Evolutionary conservation across 768 basidiomycete species (phyloP).

Genomic region (Panellus pusillus): DNA sequence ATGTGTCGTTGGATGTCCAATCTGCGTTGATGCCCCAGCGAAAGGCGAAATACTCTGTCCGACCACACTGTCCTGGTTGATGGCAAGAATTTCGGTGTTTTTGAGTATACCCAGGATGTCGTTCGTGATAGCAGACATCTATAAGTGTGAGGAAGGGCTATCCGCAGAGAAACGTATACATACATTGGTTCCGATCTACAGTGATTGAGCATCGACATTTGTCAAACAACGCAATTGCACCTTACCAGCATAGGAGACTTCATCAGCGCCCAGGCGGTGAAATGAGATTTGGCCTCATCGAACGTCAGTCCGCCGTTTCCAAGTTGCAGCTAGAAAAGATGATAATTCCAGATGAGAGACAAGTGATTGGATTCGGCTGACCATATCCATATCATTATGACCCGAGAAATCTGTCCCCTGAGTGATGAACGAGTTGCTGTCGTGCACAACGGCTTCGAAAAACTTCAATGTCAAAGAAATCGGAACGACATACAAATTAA

Average conservation of each 20-base stretch:
- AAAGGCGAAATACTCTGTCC: slow-evolving; percentile 66
- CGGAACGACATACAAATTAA: slow-evolving; percentile 48
- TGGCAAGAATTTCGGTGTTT: slow-evolving; percentile 65
- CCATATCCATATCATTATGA: slow-evolving; percentile 70
- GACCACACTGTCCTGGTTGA: slow-evolving; percentile 65
- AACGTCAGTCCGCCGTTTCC: slow-evolving; percentile 64
- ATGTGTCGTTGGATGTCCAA: slow-evolving; percentile 40
- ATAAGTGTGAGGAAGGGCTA: neutral
- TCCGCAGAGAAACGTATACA: slow-evolving; percentile 12
- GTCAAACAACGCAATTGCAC: neutral
- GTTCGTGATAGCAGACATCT: slow-evolving; percentile 53
- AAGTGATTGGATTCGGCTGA: slow-evolving; percentile 25
- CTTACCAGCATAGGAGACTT: slow-evolving; percentile 57
- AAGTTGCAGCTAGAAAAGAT: slow-evolving; percentile 48
- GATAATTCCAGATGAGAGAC: neutral
- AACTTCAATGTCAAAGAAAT: neutral
- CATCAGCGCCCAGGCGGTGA: slow-evolving; percentile 73
- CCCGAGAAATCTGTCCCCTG: slow-evolving; percentile 66
- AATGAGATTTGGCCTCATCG: slow-evolving; percentile 69
- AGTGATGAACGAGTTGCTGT: slow-evolving; percentile 65
- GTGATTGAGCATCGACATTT: neutral
- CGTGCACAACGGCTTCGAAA: neutral
- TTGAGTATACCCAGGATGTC: slow-evolving; percentile 56
- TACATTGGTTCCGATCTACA: slow-evolving; percentile 55
- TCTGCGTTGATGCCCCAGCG: slow-evolving; percentile 62